A percentile compares a stretch with the other conserved stretches of the same genome.
Evolutionary conservation across 1,139 yeast genomes (phyloP).

Genomic region (Lodderomyces oxycetoniae): DNA sequence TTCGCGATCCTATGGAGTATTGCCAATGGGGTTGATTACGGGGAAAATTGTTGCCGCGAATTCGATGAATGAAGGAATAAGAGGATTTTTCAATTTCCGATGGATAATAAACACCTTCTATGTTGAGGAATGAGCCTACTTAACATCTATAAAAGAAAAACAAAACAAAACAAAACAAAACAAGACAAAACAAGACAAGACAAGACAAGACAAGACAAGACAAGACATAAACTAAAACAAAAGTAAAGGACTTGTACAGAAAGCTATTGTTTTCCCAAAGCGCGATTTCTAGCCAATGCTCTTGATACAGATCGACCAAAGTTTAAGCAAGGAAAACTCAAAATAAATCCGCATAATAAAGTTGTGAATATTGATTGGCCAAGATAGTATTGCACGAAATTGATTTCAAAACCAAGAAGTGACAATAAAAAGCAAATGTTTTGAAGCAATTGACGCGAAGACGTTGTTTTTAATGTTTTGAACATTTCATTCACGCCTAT

Average conservation of each 20-base stretch:
- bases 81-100: slow-evolving; percentile 50
- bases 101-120: slow-evolving; percentile 44
- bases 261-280: slow-evolving; percentile 23
- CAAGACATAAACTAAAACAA: neutral
- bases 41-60: slow-evolving; percentile 82
- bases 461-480: slow-evolving; percentile 26
- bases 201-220: neutral
- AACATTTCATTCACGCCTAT: slow-evolving; percentile 43
- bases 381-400: slow-evolving; percentile 64
- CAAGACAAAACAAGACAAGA: neutral
- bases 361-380: slow-evolving; percentile 72
- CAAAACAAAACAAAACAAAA: neutral
- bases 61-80: slow-evolving; percentile 35
- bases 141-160: neutral
- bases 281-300: slow-evolving; percentile 31
- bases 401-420: slow-evolving; percentile 55
- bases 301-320: slow-evolving; percentile 63
- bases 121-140: slow-evolving; percentile 13
- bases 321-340: slow-evolving; percentile 55
- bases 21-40: slow-evolving; percentile 82
- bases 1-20: slow-evolving; percentile 79
- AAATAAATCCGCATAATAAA: slow-evolving; percentile 45
- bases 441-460: slow-evolving; percentile 25
- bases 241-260: neutral
- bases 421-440: slow-evolving; percentile 48